A percentile compares a stretch with the other conserved stretches of the same genome.
phyloP scores from a whole-genome alignment of 371 early-diverging fungal species.

The Mortierella sp. region DNA sequence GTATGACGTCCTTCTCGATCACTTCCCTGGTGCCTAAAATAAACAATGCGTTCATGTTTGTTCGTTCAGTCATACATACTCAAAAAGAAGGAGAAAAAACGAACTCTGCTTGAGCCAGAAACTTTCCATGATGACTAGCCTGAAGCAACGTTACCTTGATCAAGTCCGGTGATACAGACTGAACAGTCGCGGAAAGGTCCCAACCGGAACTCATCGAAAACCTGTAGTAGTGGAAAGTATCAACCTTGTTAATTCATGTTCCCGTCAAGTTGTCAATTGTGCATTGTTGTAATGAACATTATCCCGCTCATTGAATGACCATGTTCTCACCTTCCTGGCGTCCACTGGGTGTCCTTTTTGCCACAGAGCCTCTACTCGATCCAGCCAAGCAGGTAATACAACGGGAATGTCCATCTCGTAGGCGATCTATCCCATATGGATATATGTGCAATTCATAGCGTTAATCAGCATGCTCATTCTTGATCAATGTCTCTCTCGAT shows the following conservation, averaged over 20 bases:
- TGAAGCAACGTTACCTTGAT: not conserved
- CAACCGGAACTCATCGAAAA: conserved; percentile 1
- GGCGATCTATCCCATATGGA: conserved; percentile 13
- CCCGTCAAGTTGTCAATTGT: no score
- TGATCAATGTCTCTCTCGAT: no score
- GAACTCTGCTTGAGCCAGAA: no score
- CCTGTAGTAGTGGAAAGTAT: conserved; percentile 7
- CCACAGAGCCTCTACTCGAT: conserved; percentile 19
- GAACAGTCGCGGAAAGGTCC: conserved; percentile 42
- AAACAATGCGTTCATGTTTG: not conserved
- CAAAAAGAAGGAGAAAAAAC: not conserved
- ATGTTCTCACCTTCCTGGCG: conserved; percentile 14
- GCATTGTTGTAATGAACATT: not conserved
- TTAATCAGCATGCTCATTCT: no score
- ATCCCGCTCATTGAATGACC: not conserved
- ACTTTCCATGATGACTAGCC: not conserved
- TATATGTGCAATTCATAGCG: no score
- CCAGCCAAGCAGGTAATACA: conserved; percentile 17
- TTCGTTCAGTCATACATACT: not conserved
- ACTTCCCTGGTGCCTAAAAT: conserved; percentile 19
- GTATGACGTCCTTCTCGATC: conserved; percentile 21
- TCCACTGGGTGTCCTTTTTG: conserved; percentile 9
- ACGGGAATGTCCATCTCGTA: conserved; percentile 22
- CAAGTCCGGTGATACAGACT: conserved; percentile 42
- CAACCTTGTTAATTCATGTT: not conserved